Conservation (phyloP, 2,329 filamentous ascomycete species). For the Apiospora sp. region DNA sequence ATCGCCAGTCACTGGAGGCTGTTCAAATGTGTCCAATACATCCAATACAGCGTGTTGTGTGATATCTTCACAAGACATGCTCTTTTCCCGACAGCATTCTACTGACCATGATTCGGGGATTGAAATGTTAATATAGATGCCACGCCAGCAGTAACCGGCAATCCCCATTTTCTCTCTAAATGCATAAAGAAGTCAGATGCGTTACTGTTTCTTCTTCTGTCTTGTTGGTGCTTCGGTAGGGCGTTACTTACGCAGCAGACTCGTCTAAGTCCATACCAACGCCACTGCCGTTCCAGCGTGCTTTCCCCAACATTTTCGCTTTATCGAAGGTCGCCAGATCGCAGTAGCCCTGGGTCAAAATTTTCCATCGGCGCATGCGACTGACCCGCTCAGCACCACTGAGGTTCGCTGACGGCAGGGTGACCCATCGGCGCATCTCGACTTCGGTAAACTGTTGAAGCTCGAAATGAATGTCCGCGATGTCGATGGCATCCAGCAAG, state of each 20-base stretch:
- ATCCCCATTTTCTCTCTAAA: neutral
- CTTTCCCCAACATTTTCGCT: neutral
- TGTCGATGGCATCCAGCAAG: neutral
- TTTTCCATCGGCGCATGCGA: neutral
- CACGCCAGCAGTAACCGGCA: neutral
- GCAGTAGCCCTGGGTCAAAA: neutral
- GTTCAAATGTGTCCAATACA: neutral
- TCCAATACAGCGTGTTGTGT: neutral
- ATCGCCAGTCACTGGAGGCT: neutral
- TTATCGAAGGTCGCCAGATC: neutral
- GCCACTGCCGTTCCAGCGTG: neutral
- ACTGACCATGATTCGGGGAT: no score
- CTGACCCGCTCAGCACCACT: neutral
- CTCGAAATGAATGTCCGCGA: neutral
- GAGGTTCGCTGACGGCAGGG: neutral
- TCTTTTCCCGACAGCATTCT: neutral
- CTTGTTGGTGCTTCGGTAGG: no score
- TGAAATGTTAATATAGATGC: neutral
- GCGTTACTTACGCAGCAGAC: neutral
- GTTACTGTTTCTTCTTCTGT: neutral
- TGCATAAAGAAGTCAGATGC: neutral
- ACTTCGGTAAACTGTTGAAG: neutral
- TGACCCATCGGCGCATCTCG: neutral
- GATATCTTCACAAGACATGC: neutral
- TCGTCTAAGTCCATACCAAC: neutral